Conservation (phyloP, 805 yeast genomes). For the Candida vartiovaarae region DNA sequence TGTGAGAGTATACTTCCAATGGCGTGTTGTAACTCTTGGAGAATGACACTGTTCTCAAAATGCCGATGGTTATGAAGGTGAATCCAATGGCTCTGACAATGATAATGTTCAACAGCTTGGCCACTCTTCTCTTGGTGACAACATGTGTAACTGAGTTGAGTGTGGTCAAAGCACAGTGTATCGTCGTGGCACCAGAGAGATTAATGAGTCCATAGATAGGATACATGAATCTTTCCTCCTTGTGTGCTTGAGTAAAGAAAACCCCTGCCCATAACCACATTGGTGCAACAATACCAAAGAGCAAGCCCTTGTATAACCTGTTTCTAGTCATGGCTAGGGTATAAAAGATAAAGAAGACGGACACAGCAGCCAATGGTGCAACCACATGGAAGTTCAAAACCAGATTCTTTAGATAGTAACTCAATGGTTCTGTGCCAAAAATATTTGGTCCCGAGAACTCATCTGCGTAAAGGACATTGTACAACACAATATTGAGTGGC, state of each 20-base stretch:
- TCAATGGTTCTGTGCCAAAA: conserved; percentile 78
- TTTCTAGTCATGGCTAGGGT: background rate
- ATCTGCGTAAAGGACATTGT: conserved; percentile 67
- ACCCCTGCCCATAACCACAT: conserved; percentile 58
- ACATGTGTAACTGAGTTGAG: conserved; percentile 4
- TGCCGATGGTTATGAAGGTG: conserved; percentile 26
- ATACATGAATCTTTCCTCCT: conserved; percentile 87
- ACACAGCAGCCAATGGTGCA: conserved; percentile 34
- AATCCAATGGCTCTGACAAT: background rate
- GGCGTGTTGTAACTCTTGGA: conserved; percentile 71
- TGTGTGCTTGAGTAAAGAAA: conserved; percentile 76
- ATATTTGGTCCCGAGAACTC: conserved; percentile 78
- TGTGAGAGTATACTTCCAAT: conserved; percentile 43
- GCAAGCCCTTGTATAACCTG: conserved; percentile 4
- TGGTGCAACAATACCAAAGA: conserved; percentile 36
- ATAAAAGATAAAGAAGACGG: conserved; percentile 28
- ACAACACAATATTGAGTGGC: conserved; percentile 74
- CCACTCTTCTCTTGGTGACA: conserved; percentile 3
- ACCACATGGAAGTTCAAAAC: conserved; percentile 66
- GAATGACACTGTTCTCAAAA: conserved; percentile 53
- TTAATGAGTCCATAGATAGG: conserved; percentile 72
- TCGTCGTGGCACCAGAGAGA: conserved; percentile 51
- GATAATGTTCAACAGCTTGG: background rate
- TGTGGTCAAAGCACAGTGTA: conserved; percentile 9
- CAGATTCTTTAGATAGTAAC: conserved; percentile 64